phyloP scores from a whole-genome alignment of 345 rosid species.

The Mercurialis annua region DNA sequence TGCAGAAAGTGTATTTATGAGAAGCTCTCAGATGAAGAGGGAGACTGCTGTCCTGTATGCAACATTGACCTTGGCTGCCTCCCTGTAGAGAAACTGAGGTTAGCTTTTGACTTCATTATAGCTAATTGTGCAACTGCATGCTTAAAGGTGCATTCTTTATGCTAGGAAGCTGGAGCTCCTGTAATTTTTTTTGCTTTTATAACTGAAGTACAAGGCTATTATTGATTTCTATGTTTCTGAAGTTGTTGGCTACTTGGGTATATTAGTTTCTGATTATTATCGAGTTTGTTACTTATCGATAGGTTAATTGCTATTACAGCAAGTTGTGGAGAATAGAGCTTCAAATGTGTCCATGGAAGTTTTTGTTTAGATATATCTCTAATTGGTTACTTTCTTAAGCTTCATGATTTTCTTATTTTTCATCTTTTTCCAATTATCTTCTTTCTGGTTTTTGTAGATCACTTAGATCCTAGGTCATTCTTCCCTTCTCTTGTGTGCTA shows the following conservation, averaged over 20 bases:
- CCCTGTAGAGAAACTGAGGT: conserved; percentile 74
- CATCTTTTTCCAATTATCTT: neutral
- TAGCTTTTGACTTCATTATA: neutral
- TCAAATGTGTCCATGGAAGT: neutral
- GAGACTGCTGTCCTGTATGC: conserved; percentile 70
- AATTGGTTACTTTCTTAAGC: neutral
- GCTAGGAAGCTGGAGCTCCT: neutral
- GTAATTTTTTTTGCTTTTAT: neutral
- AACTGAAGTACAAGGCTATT: neutral
- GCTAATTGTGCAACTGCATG: neutral
- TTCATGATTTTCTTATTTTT: neutral
- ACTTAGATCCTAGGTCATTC: neutral
- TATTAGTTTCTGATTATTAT: neutral
- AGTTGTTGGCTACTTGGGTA: neutral
- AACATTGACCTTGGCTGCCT: conserved; percentile 59
- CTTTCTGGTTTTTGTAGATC: neutral
- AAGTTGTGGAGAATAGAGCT: neutral
- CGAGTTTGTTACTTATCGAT: neutral
- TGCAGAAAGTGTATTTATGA: conserved; percentile 74
- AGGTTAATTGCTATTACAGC: neutral
- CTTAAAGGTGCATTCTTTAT: neutral
- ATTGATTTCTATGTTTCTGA: neutral
- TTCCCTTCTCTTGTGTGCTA: neutral
- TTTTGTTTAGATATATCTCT: neutral
- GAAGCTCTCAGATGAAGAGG: conserved; percentile 65